Evolutionary conservation across 2,329 filamentous ascomycete species (phyloP).

Genomic region (Neonectria coccinea): DNA sequence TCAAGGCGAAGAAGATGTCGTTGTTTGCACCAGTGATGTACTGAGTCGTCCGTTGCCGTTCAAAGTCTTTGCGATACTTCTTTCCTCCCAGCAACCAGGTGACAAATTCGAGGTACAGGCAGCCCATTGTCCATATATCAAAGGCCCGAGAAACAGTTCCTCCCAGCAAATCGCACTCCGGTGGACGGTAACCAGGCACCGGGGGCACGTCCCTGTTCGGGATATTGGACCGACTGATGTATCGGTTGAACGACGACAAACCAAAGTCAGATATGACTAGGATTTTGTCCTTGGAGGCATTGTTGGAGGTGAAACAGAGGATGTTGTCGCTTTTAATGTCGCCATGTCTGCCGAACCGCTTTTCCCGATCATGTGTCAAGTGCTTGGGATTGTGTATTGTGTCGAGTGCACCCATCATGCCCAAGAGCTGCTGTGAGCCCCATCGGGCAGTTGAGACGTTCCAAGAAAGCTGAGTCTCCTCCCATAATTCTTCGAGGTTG

Average conservation of each 20-base stretch:
- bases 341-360: slow-evolving; percentile 12
- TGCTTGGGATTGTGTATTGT: slow-evolving; percentile 22
- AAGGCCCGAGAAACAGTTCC: slow-evolving; percentile 21
- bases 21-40: slow-evolving; percentile 14
- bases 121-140: slow-evolving; percentile 29
- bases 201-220: slow-evolving; percentile 14
- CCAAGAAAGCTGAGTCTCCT: background rate
- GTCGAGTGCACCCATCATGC: slow-evolving; percentile 24
- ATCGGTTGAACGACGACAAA: slow-evolving; percentile 1
- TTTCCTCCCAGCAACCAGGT: slow-evolving; percentile 27
- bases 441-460: background rate
- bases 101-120: slow-evolving; percentile 25
- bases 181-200: slow-evolving; percentile 17
- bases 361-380: background rate
- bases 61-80: background rate
- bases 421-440: slow-evolving; percentile 10
- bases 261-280: slow-evolving; percentile 28
- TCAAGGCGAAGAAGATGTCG: slow-evolving; percentile 21
- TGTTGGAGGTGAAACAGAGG: slow-evolving; percentile 18
- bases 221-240: slow-evolving; percentile 30
- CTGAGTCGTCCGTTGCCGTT: fast-evolving
- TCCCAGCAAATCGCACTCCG: slow-evolving; percentile 21
- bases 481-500: background rate
- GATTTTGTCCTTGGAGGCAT: background rate
- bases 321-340: slow-evolving; percentile 31